Percentiles rank a stretch among this genome's conserved stretches.
Conservation (phyloP, 2,329 filamentous ascomycete genomes). For the Beauveria asiatica region DNA sequence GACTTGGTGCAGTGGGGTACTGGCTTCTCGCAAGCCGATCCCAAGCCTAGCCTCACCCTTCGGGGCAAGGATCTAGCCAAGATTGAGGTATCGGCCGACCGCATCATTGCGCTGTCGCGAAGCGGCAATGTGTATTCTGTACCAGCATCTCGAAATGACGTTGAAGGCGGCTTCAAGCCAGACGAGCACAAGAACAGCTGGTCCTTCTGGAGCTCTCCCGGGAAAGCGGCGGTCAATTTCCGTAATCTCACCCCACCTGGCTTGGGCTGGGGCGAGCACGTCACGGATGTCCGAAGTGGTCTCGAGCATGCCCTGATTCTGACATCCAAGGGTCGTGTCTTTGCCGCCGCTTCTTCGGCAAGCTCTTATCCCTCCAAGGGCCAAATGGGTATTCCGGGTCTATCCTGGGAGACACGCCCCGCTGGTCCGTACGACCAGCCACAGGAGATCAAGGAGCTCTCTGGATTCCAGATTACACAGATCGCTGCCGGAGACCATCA, state of each 20-base stretch:
- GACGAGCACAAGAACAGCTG: constrained; percentile 51
- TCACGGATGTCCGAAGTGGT: constrained; percentile 68
- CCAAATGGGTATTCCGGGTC: constrained; percentile 77
- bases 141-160: constrained; percentile 66
- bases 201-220: constrained; percentile 57
- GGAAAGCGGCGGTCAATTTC: constrained; percentile 51
- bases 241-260: constrained; percentile 59
- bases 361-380: constrained; percentile 72
- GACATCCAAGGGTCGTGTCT: constrained; percentile 77
- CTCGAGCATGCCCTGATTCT: constrained; percentile 80
- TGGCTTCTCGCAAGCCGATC: constrained; percentile 58
- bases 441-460: constrained; percentile 67
- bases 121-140: constrained; percentile 78
- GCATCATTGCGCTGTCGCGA: constrained; percentile 69
- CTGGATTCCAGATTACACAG: constrained; percentile 60
- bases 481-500: constrained; percentile 84
- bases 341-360: constrained; percentile 75
- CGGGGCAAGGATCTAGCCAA: constrained; percentile 73
- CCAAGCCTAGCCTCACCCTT: constrained; percentile 61
- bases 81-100: constrained; percentile 69
- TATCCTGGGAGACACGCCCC: constrained; percentile 73
- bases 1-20: constrained; percentile 88
- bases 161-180: constrained; percentile 52
- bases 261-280: constrained; percentile 60
- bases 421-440: constrained; percentile 70